Evolutionary conservation across 805 yeast genomes (phyloP).

Genomic region (Cyberlindnera americana): DNA sequence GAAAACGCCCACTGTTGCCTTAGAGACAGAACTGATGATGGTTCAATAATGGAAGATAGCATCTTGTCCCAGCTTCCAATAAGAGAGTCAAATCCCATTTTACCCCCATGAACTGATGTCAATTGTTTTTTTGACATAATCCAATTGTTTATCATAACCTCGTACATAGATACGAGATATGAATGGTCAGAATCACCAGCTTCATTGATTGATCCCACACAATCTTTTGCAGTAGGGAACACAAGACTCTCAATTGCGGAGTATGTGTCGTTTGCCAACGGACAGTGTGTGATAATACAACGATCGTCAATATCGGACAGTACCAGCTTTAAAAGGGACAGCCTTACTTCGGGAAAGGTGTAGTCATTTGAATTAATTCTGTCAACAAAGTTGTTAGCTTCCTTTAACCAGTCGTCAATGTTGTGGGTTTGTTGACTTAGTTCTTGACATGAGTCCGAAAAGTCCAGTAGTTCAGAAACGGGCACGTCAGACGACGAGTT

Average conservation of each 20-base stretch:
- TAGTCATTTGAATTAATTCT: not conserved
- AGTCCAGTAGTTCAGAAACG: slow-evolving; percentile 30
- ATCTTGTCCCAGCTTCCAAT: slow-evolving; percentile 45
- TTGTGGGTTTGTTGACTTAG: slow-evolving; percentile 5
- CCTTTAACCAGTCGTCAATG: slow-evolving; percentile 15
- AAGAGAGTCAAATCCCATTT: slow-evolving; percentile 29
- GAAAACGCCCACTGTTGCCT: slow-evolving; percentile 49
- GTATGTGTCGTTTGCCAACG: not conserved
- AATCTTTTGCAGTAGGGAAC: slow-evolving; percentile 21
- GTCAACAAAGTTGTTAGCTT: not conserved
- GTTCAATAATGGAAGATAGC: slow-evolving; percentile 15
- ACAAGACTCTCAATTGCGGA: not conserved
- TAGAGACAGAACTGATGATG: slow-evolving; percentile 16
- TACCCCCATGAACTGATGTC: slow-evolving; percentile 3
- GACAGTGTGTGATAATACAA: slow-evolving; percentile 6
- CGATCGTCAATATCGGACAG: slow-evolving; percentile 16
- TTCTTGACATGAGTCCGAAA: slow-evolving; percentile 27
- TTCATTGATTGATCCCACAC: not conserved
- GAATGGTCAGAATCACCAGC: not conserved
- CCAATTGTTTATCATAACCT: slow-evolving; percentile 43
- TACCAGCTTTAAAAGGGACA: slow-evolving; percentile 28
- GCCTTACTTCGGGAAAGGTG: slow-evolving; percentile 39
- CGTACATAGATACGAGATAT: slow-evolving; percentile 36
- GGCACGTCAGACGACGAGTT: slow-evolving; percentile 18
- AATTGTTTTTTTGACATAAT: slow-evolving; percentile 28